phyloP scores from a whole-genome alignment of 805 yeast genomes.

The Lipomyces sp. region DNA sequence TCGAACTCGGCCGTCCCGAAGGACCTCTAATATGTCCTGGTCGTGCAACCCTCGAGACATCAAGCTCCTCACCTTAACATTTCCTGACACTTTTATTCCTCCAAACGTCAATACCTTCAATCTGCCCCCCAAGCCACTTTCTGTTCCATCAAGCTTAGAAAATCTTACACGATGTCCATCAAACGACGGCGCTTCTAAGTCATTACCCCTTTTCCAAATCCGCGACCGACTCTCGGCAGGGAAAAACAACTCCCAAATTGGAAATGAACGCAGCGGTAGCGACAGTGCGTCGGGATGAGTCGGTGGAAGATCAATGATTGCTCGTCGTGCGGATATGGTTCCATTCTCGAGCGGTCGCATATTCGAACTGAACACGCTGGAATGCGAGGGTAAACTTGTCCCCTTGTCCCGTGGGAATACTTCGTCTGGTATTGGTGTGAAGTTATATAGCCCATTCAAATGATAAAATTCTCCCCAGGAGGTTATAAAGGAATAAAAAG shows the following conservation, averaged over 20 bases:
- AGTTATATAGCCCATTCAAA: constrained; percentile 38
- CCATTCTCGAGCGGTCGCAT: constrained; percentile 14
- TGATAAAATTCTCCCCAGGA: constrained; percentile 46
- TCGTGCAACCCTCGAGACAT: constrained; percentile 26
- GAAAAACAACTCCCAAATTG: constrained; percentile 29
- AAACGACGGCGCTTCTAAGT: constrained; percentile 29
- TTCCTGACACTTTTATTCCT: constrained; percentile 28
- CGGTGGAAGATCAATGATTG: constrained; percentile 31
- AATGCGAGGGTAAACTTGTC: not conserved
- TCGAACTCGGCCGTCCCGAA: constrained; percentile 29
- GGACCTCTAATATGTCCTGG: constrained; percentile 27
- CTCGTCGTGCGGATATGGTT: constrained; percentile 10
- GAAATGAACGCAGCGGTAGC: constrained; percentile 21
- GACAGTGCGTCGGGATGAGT: constrained; percentile 32
- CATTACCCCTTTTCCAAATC: constrained; percentile 21
- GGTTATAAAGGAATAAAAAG: constrained; percentile 46
- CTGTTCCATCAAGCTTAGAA: constrained; percentile 8
- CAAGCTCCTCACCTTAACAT: constrained; percentile 25
- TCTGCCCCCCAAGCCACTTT: constrained; percentile 13
- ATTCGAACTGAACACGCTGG: constrained; percentile 20
- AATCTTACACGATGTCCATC: constrained; percentile 37
- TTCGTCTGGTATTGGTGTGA: constrained; percentile 22
- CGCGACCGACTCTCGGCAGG: constrained; percentile 25
- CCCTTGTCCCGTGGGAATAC: constrained; percentile 18
- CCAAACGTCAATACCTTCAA: constrained; percentile 27